Percentiles rank a stretch among this genome's conserved stretches.
Evolutionary conservation across 2,329 filamentous ascomycete species (phyloP).

Genomic region (Aspergillus neoniger): DNA sequence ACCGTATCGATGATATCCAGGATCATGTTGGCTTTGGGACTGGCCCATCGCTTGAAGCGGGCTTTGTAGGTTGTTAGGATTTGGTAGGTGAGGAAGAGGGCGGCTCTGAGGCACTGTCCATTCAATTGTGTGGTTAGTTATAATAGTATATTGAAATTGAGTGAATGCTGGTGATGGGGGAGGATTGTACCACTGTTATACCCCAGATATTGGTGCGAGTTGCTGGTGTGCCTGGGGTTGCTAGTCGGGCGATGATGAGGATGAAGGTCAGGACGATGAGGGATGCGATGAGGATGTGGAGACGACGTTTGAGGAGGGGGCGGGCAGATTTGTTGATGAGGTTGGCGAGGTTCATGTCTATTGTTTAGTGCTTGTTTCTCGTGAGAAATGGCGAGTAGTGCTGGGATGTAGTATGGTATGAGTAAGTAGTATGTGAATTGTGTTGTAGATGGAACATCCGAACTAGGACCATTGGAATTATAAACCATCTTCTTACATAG

Average conservation of each 20-base stretch:
- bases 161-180: no score
- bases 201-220: conserved; percentile 25
- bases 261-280: conserved; percentile 20
- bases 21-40: conserved; percentile 23
- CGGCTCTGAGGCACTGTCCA: conserved; percentile 25
- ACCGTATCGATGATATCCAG: conserved; percentile 28
- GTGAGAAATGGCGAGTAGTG: not conserved
- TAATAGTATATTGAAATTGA: no score
- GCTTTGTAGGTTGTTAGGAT: conserved; percentile 19
- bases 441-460: not conserved
- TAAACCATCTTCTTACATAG: not conserved
- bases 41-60: conserved; percentile 26
- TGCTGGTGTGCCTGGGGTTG: conserved; percentile 19
- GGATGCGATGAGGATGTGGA: conserved; percentile 17
- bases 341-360: not conserved
- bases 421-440: no score
- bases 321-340: not conserved
- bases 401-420: no score
- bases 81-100: conserved; percentile 27
- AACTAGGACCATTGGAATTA: not conserved
- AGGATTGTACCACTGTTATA: conserved; percentile 18
- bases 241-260: conserved; percentile 24
- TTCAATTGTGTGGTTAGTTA: no score
- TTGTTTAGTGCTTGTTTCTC: no score
- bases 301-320: conserved; percentile 12